Evolutionary conservation across 805 yeast species (phyloP).

Genomic region (Barnettozyma californica): DNA sequence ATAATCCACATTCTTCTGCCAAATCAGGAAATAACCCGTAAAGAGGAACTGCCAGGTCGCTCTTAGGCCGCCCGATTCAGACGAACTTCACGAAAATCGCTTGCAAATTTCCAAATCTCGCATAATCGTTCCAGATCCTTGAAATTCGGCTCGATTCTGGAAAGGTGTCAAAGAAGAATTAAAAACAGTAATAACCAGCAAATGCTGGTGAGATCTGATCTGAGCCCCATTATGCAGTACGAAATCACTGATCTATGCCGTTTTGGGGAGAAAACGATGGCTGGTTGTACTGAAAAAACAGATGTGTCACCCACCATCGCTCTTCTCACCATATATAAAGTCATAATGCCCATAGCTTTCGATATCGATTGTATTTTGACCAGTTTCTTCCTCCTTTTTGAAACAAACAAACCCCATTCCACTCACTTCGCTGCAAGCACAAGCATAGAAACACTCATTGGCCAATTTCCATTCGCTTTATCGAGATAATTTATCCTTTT

Average conservation of each 20-base stretch:
- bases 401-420: not conserved
- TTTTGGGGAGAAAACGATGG: not conserved
- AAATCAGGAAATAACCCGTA: not conserved
- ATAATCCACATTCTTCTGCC: too few species aligned
- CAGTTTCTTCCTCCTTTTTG: not conserved
- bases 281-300: not conserved
- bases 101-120: constrained; percentile 1
- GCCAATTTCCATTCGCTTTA: not conserved
- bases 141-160: not conserved
- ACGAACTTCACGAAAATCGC: not conserved
- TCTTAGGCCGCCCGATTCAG: constrained; percentile 1
- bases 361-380: not conserved
- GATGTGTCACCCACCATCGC: not conserved
- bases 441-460: not conserved
- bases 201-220: not conserved
- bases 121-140: not conserved
- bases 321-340: not conserved
- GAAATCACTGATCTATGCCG: not conserved
- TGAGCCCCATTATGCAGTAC: not conserved
- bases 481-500: not conserved
- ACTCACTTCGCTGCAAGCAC: not conserved
- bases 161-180: not conserved
- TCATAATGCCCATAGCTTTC: not conserved
- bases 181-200: not conserved
- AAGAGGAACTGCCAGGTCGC: not conserved